These are phyloP conservation scores for Beauveria pseudobassiana DNA, from an alignment of 2,329 filamentous ascomycete genomes.

Conservation along the genomic window DNA sequence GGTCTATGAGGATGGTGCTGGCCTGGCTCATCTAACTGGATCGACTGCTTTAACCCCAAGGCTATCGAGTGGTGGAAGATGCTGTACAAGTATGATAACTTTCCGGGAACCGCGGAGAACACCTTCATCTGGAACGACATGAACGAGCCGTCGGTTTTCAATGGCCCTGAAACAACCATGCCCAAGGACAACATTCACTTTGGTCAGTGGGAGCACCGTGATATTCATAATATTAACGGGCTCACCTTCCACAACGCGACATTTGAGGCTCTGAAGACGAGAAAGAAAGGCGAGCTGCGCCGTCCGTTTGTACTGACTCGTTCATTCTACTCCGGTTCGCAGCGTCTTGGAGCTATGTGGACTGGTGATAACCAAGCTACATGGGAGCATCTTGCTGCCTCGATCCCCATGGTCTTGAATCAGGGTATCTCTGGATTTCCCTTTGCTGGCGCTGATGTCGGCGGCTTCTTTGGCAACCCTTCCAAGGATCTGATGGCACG, in stretches of 20 bases:
- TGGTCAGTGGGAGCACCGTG: constrained; percentile 91
- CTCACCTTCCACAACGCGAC: constrained; percentile 95
- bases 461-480: constrained; percentile 96
- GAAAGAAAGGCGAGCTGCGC: constrained; percentile 76
- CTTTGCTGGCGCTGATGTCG: constrained; percentile 91
- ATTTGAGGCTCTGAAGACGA: constrained; percentile 72
- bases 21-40: constrained; percentile 94
- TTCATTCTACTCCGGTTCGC: constrained; percentile 84
- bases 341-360: constrained; percentile 93
- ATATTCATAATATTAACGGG: constrained; percentile 92
- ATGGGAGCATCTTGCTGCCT: constrained; percentile 84
- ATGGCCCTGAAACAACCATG: constrained; percentile 97
- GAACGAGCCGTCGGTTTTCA: constrained; percentile 99
- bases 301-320: constrained; percentile 91
- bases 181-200: constrained; percentile 95
- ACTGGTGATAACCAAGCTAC: constrained; percentile 94
- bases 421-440: constrained; percentile 91
- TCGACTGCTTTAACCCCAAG: constrained; percentile 92
- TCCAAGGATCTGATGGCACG: constrained; percentile 83
- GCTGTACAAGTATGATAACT: constrained; percentile 80
- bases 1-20: constrained; percentile 97
- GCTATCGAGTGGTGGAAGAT: constrained; percentile 85
- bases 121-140: constrained; percentile 99
- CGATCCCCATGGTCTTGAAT: constrained; percentile 87
- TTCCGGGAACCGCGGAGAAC: constrained; percentile 80